phyloP scores from a whole-genome alignment of 768 basidiomycete species.

The Mrakia blollopis region DNA sequence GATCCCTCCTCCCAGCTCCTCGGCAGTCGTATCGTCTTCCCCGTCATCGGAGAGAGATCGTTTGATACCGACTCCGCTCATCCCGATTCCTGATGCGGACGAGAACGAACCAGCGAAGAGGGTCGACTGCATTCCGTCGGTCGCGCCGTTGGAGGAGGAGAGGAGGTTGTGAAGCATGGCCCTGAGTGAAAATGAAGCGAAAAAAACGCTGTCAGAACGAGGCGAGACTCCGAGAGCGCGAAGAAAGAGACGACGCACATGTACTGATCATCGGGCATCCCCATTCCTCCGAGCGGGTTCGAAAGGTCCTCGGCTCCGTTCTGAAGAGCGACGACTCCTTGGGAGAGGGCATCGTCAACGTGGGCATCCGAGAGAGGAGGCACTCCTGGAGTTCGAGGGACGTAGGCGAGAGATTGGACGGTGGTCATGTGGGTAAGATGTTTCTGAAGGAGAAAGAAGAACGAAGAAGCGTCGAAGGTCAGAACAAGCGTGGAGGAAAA shows the following conservation, averaged over 20 bases:
- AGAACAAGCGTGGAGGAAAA: neutral
- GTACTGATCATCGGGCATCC: constrained; percentile 84
- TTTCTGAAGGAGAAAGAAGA: constrained; percentile 3
- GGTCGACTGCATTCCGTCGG: constrained; percentile 4
- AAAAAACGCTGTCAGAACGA: too few species aligned
- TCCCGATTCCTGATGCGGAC: neutral
- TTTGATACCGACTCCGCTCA: neutral
- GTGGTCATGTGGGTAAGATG: constrained; percentile 23
- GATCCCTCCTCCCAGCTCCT: neutral
- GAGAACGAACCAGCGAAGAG: constrained; percentile 15
- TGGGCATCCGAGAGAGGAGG: constrained; percentile 19
- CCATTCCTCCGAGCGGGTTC: constrained; percentile 82
- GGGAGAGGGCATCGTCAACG: constrained; percentile 34
- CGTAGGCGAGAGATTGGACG: constrained; percentile 56
- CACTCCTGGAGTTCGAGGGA: constrained; percentile 38
- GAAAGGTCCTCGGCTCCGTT: constrained; percentile 39
- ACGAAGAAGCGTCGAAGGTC: neutral
- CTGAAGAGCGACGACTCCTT: constrained; percentile 14
- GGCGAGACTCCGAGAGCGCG: neutral
- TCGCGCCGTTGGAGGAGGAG: neutral
- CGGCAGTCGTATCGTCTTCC: neutral
- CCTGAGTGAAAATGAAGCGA: neutral
- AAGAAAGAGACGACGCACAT: constrained; percentile 9
- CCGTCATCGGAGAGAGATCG: neutral
- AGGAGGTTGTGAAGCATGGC: constrained; percentile 16